Conservation (phyloP, 345 rosid species). For the Populus ilicifolia region DNA sequence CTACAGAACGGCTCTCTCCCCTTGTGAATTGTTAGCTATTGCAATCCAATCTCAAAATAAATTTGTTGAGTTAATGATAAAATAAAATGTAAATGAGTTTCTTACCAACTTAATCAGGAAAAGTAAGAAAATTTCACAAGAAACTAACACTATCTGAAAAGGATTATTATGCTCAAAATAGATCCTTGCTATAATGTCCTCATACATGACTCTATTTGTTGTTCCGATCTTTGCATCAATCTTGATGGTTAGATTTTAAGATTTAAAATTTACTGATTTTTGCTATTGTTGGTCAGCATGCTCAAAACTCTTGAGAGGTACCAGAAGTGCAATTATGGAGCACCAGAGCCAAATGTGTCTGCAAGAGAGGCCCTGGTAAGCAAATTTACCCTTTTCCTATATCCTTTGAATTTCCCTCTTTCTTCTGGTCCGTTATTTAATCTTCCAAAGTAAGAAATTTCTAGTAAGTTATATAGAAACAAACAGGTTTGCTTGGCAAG, state of each 20-base stretch:
- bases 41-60: background rate
- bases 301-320: conserved; percentile 94
- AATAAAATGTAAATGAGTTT: background rate
- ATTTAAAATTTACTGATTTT: background rate
- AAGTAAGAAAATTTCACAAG: background rate
- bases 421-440: background rate
- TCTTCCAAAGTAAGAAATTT: background rate
- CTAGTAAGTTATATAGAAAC: background rate
- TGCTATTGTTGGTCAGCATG: conserved; percentile 43
- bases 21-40: background rate
- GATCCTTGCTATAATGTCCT: background rate
- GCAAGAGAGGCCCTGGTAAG: conserved; percentile 76
- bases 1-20: background rate
- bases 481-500: background rate
- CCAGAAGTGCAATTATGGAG: conserved; percentile 94
- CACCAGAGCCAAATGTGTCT: conserved; percentile 78
- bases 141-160: background rate
- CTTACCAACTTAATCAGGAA: background rate
- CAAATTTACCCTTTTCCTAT: conserved; percentile 9
- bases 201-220: background rate
- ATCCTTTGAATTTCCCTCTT: background rate
- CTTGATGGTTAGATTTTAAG: background rate
- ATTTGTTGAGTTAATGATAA: background rate
- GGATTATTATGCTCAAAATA: background rate
- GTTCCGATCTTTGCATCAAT: background rate